These are phyloP conservation scores for Cyclocybe cylindracea DNA, from an alignment of 768 basidiomycete genomes.

Conservation along the genomic window DNA sequence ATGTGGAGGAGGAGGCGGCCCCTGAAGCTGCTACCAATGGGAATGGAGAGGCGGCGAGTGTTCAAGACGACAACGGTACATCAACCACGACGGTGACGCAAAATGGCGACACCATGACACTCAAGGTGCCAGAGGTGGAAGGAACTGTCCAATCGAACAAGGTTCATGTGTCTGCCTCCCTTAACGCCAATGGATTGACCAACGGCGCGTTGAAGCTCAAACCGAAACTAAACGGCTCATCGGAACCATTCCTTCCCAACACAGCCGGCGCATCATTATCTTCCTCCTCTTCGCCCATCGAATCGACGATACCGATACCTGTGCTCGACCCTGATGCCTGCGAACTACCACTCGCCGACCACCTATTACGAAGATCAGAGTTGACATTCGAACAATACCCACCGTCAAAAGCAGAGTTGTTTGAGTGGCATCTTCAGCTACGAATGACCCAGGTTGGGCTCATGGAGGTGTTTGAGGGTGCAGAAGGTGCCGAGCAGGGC, in stretches of 20 bases:
- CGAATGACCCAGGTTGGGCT: conserved; percentile 85
- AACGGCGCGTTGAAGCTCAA: too few species aligned
- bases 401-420: conserved; percentile 56
- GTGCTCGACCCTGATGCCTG: conserved; percentile 10
- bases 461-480: conserved; percentile 80
- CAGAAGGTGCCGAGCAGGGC: conserved; percentile 76
- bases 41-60: conserved; percentile 18
- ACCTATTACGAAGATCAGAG: background rate
- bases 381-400: conserved; percentile 26
- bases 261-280: background rate
- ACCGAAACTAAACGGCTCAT: too few species aligned
- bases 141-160: too few species aligned
- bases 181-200: too few species aligned
- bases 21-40: conserved; percentile 16
- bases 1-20: conserved; percentile 25
- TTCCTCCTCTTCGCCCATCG: background rate
- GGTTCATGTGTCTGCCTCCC: too few species aligned
- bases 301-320: background rate
- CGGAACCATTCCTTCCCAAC: too few species aligned
- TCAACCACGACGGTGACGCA: background rate
- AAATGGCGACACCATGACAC: conserved; percentile 5
- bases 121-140: too few species aligned
- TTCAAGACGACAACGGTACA: conserved; percentile 10
- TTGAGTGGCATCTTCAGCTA: conserved; percentile 81
- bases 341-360: background rate